Conservation (phyloP, 257 asterid genomes). For the Nicotiana attenuata region DNA sequence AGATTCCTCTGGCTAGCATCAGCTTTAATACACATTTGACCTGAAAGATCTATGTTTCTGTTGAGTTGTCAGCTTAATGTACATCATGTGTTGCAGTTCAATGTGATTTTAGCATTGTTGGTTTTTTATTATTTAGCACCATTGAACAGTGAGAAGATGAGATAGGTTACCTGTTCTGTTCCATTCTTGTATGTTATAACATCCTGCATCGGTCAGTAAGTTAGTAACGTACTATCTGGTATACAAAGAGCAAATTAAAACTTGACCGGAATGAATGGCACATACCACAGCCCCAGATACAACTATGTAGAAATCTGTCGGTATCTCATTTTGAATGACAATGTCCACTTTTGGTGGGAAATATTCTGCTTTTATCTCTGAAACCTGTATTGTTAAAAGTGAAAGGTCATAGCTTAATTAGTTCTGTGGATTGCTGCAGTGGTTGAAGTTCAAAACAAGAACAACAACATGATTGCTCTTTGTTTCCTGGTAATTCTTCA, state of each 20-base stretch:
- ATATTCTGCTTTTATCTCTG: constrained; percentile 92
- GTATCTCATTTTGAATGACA: constrained; percentile 74
- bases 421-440: background rate
- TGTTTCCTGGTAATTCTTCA: too few relatives aligned
- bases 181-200: constrained; percentile 58
- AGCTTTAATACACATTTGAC: too few relatives aligned
- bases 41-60: too few relatives aligned
- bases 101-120: too few relatives aligned
- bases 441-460: background rate
- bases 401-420: background rate
- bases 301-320: constrained; percentile 87
- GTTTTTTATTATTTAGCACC: too few relatives aligned
- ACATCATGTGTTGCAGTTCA: too few relatives aligned
- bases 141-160: background rate
- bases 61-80: too few relatives aligned
- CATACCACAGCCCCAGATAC: constrained; percentile 93
- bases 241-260: background rate
- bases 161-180: constrained; percentile 55
- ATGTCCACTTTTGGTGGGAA: constrained; percentile 93
- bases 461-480: too few relatives aligned
- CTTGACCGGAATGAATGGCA: background rate
- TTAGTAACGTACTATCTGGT: background rate
- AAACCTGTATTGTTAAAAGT: constrained; percentile 40
- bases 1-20: too few relatives aligned
- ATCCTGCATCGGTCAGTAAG: constrained; percentile 62